Evolutionary conservation across 1,139 yeast genomes (phyloP).

Genomic region (Candida tunisiensis): DNA sequence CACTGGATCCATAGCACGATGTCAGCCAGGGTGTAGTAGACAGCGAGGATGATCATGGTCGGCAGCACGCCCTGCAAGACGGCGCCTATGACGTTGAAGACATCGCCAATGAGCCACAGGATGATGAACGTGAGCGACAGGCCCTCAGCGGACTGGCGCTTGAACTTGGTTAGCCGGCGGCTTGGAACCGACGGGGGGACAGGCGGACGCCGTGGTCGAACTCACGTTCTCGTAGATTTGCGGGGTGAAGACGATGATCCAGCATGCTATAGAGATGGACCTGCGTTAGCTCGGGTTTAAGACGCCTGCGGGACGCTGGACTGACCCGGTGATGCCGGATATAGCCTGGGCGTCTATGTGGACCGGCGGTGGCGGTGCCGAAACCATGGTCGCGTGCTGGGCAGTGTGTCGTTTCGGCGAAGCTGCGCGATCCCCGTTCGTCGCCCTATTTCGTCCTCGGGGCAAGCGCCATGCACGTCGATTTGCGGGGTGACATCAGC

Average conservation of each 20-base stretch:
- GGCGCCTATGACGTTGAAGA: conserved; percentile 82
- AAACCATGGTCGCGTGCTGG: too few relatives aligned
- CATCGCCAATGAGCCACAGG: conserved; percentile 80
- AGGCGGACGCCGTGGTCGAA: background rate
- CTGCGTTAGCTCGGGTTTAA: conserved; percentile 8
- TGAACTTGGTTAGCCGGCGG: conserved; percentile 22
- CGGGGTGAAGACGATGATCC: conserved; percentile 97
- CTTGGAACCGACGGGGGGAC: too few relatives aligned
- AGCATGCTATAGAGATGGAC: conserved; percentile 85
- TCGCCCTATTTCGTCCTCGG: too few relatives aligned
- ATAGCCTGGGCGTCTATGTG: conserved; percentile 60
- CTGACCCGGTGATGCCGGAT: conserved; percentile 65
- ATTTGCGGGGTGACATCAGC: too few relatives aligned
- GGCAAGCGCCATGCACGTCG: too few relatives aligned
- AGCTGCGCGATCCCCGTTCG: too few relatives aligned
- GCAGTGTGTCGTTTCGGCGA: too few relatives aligned
- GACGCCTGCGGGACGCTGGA: conserved; percentile 1
- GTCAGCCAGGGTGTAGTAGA: conserved; percentile 86
- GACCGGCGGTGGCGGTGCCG: too few relatives aligned
- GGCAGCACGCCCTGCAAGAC: conserved; percentile 77
- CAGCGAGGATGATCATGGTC: conserved; percentile 81
- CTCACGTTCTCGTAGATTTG: conserved; percentile 72
- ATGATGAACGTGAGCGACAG: conserved; percentile 66
- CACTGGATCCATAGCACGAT: conserved; percentile 69
- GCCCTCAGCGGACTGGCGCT: conserved; percentile 74